Conservation (phyloP, 2,329 filamentous ascomycete species). For the Colletotrichum sp. region DNA sequence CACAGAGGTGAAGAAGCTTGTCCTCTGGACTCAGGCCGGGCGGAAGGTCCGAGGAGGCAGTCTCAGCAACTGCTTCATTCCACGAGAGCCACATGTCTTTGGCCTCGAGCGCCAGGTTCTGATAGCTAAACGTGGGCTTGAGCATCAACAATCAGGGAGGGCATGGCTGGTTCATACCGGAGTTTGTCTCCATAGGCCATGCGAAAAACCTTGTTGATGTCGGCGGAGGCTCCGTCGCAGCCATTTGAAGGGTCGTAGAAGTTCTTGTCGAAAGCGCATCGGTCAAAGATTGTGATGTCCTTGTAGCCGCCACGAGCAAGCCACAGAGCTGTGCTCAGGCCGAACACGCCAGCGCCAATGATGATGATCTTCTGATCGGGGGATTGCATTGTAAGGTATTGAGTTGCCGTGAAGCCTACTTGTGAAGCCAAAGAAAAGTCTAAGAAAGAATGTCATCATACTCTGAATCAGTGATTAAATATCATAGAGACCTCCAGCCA, state of each 20-base stretch:
- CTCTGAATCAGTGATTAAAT: background rate
- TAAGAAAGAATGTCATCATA: no score
- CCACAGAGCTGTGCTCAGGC: conserved; percentile 19
- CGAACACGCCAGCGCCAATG: conserved; percentile 10
- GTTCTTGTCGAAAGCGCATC: conserved; percentile 18
- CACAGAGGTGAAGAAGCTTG: conserved; percentile 23
- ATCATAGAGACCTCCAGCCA: background rate
- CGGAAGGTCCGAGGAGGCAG: conserved; percentile 23
- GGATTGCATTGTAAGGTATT: no score
- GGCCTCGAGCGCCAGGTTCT: conserved; percentile 32
- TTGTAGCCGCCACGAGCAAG: conserved; percentile 20
- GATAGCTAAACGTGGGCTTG: conserved; percentile 2
- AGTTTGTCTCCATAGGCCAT: conserved; percentile 19
- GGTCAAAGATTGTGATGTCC: conserved; percentile 22
- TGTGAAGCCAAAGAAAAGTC: no score
- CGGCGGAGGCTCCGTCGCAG: conserved; percentile 22
- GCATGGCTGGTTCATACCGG: background rate
- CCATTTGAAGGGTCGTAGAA: conserved; percentile 17
- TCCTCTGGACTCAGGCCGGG: conserved; percentile 23
- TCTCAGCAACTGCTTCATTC: conserved; percentile 23
- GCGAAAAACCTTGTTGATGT: conserved; percentile 24
- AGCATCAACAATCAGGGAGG: background rate
- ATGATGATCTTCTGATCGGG: background rate
- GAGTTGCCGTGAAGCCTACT: no score
- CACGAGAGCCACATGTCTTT: conserved; percentile 34